These are phyloP conservation scores for Amanita exitialis DNA, from an alignment of 768 basidiomycete genomes.

Conservation along the genomic window DNA sequence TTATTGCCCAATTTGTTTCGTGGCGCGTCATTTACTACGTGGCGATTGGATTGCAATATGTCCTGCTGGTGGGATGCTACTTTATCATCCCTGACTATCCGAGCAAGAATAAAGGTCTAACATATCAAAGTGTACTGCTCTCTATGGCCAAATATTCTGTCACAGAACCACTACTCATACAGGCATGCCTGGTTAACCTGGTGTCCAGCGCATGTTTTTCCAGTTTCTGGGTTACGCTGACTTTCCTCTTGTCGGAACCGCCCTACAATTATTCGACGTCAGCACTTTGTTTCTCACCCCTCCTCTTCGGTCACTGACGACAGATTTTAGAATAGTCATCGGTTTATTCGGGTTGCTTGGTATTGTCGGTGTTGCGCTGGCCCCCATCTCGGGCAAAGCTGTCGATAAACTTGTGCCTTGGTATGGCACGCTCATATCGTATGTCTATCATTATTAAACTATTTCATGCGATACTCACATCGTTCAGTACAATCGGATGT, in stretches of 20 bases:
- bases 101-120: constrained; percentile 53
- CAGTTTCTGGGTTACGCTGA: constrained; percentile 66
- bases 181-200: constrained; percentile 52
- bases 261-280: constrained; percentile 74
- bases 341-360: constrained; percentile 72
- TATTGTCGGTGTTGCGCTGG: constrained; percentile 57
- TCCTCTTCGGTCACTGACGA: neutral
- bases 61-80: constrained; percentile 51
- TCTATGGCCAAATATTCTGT: constrained; percentile 71
- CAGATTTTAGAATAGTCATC: constrained; percentile 33
- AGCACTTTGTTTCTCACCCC: constrained; percentile 12
- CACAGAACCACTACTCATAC: constrained; percentile 73
- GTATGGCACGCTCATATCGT: constrained; percentile 48
- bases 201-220: constrained; percentile 49
- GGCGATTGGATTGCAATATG: constrained; percentile 58
- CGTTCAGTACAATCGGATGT: constrained; percentile 33
- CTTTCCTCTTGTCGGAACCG: constrained; percentile 69
- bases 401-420: constrained; percentile 71
- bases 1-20: constrained; percentile 60
- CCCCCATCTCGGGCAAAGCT: constrained; percentile 57
- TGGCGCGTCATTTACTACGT: constrained; percentile 77
- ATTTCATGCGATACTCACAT: neutral
- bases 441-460: neutral
- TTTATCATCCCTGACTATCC: constrained; percentile 76
- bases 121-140: constrained; percentile 58